Conservation (phyloP, 2,329 filamentous ascomycete genomes). For the Diplodia scrobiculata region DNA sequence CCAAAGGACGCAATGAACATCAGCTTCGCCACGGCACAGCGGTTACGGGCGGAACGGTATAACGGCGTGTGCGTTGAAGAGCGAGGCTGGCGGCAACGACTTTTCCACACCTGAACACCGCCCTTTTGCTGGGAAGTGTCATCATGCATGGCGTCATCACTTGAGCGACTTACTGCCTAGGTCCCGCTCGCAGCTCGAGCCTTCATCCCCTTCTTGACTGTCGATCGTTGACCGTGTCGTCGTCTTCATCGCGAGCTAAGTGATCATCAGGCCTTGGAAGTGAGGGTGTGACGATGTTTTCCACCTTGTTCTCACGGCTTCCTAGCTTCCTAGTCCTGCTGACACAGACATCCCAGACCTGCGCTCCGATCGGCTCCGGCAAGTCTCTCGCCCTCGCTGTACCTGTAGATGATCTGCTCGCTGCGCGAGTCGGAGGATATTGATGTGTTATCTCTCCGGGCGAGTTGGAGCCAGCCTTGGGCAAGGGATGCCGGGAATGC, state of each 20-base stretch:
- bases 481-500: constrained; percentile 13
- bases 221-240: background rate
- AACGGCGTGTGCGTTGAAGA: background rate
- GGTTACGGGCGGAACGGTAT: constrained; percentile 9
- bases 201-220: background rate
- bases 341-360: background rate
- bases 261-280: background rate
- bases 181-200: background rate
- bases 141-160: constrained; percentile 21
- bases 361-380: constrained; percentile 5
- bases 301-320: background rate
- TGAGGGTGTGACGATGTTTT: background rate
- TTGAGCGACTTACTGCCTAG: constrained; percentile 1
- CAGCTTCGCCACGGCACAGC: background rate
- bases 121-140: background rate
- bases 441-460: background rate
- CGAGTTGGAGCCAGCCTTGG: background rate
- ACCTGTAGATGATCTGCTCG: background rate
- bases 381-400: background rate
- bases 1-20: background rate
- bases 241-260: background rate
- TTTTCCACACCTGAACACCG: constrained; percentile 16
- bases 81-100: constrained; percentile 13
- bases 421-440: background rate
- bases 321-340: background rate